Base-by-base conservation (phyloP, 441 rosid genomes). In the Melastoma candidum region DNA sequence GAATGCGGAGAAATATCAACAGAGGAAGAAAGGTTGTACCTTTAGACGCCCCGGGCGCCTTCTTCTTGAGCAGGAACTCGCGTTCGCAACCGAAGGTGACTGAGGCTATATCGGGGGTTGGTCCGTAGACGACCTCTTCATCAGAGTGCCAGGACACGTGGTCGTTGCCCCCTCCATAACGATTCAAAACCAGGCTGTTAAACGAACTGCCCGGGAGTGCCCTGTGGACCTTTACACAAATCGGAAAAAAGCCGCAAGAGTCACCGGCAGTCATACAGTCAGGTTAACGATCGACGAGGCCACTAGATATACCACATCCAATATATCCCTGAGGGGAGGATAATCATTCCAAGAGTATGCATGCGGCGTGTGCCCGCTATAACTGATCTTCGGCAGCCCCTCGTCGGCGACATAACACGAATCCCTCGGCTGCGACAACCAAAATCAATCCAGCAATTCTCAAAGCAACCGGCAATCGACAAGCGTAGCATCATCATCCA, bases 101-200 rank as follows among this genome's bases (percentile, higher is more conserved):
- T 0, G 96, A 90, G 12, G 90, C 93, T 47, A 90, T 87, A 62
- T 83, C 88, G 0, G 95, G 93, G 59, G 86, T 69, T 12, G 81
- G 73, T 53, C 96, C 96, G 24, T 90, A 90, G 29, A 90, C 84
- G 64, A 87, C 85, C 76, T 87, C 97, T 56, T 83, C 95, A 53
- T 90, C 97, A 13, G 96, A 75, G 61, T 90, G 97, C 97, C 96
- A 90, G 63, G 82, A 79, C 46, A 80, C 90, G 53, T 79, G 74
- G 70, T 90, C 95, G 63, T 54, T 76, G n/a, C 95, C 86, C 12
- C 88, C 93, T 69, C 77, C 79, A 57, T 87, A 84, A 59, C 86
- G 76, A 64, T 84, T 87, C 53, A 87, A 68, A n/a, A 87, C 78
- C 62, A 87, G 71, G 76, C 90, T 84, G 70, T 87, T 87, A 70